Conservation (phyloP, 768 basidiomycete genomes). For the Inosperma sp. region DNA sequence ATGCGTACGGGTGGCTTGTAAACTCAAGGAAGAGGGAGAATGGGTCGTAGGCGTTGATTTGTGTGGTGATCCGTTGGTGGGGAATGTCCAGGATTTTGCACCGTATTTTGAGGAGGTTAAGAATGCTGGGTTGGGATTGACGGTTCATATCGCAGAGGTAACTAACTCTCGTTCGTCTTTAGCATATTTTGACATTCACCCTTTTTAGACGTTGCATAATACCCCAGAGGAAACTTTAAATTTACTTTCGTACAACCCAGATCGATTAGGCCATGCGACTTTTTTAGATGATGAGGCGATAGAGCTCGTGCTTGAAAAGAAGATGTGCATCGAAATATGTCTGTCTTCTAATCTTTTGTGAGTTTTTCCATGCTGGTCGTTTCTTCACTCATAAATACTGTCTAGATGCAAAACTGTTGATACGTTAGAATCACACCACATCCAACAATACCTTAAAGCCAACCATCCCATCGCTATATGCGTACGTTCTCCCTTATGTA, state of each 20-base stretch:
- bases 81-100: slow-evolving; percentile 50
- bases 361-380: slow-evolving; percentile 19
- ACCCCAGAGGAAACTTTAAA: slow-evolving; percentile 52
- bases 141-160: slow-evolving; percentile 82
- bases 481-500: slow-evolving; percentile 38
- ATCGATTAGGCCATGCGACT: slow-evolving; percentile 77
- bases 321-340: slow-evolving; percentile 74
- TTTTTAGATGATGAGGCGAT: slow-evolving; percentile 63
- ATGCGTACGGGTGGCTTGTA: slow-evolving; percentile 52
- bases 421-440: slow-evolving; percentile 65
- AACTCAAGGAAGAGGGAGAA: slow-evolving; percentile 51
- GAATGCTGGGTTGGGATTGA: slow-evolving; percentile 61
- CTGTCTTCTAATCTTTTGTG: slow-evolving; percentile 74
- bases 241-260: slow-evolving; percentile 58
- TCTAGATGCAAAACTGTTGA: slow-evolving; percentile 65
- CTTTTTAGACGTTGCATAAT: slow-evolving; percentile 42
- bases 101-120: slow-evolving; percentile 51
- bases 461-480: slow-evolving; percentile 73
- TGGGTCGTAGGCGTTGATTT: slow-evolving; percentile 76
- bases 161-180: slow-evolving; percentile 3
- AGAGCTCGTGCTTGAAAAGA: slow-evolving; percentile 45
- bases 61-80: slow-evolving; percentile 68
- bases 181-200: neutral
- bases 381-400: neutral
- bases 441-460: slow-evolving; percentile 56